A percentile compares a stretch with the other conserved stretches of the same genome.
Evolutionary conservation across 306 rosid genomes (phyloP).

Genomic region (Hippophae tibetana): DNA sequence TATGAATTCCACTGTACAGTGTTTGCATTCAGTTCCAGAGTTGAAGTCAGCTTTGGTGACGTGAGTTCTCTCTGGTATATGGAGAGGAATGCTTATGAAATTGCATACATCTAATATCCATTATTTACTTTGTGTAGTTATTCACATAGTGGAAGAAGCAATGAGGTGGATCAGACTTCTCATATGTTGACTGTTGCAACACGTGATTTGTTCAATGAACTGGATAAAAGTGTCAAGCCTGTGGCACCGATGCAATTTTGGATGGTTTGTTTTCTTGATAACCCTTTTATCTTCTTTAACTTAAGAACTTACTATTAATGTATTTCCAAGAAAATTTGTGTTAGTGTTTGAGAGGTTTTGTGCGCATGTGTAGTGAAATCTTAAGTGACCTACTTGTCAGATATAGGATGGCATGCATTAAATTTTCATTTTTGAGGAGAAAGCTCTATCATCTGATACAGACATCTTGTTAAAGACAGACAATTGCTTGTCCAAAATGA

Average conservation of each 20-base stretch:
- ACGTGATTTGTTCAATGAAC: constrained; percentile 77
- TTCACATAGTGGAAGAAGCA: constrained; percentile 60
- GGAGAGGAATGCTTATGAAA: not conserved
- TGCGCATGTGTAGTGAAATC: too few relatives aligned
- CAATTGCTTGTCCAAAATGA: too few relatives aligned
- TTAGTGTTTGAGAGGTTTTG: too few relatives aligned
- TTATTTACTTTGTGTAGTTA: constrained; percentile 33
- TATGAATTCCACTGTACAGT: constrained; percentile 95
- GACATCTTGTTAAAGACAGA: too few relatives aligned
- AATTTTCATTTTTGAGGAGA: too few relatives aligned
- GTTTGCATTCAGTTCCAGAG: constrained; percentile 98
- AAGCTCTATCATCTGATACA: too few relatives aligned
- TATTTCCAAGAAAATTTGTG: too few relatives aligned
- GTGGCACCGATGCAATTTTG: constrained; percentile 99
- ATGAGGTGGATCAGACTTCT: constrained; percentile 89
- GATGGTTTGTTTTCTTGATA: constrained; percentile 57
- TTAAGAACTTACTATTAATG: too few relatives aligned
- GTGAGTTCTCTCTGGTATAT: constrained; percentile 30
- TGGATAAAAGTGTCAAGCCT: constrained; percentile 84
- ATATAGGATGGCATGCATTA: too few relatives aligned
- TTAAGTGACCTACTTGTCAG: too few relatives aligned
- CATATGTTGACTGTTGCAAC: constrained; percentile 86
- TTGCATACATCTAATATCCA: constrained; percentile 14
- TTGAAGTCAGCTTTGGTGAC: constrained; percentile 79
- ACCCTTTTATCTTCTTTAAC: not conserved